These are phyloP conservation scores for Polygonum maritimum DNA, from an alignment of 148 eudicot species.

Conservation along the genomic window DNA sequence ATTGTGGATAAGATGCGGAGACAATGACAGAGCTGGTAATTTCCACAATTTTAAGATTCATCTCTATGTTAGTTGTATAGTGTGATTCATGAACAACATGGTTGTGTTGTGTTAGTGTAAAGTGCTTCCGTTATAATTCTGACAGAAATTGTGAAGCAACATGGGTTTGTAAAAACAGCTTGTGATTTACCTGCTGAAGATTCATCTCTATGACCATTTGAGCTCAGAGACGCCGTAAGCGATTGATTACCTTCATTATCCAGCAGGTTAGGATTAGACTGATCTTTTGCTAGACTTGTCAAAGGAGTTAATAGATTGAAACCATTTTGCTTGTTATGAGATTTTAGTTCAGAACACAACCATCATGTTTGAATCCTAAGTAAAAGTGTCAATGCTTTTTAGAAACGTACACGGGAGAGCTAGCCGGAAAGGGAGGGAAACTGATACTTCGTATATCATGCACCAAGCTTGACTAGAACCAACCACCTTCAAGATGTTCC, in stretches of 20 bases:
- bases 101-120: not conserved
- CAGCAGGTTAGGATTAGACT: not conserved
- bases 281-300: not conserved
- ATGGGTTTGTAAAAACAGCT: not conserved
- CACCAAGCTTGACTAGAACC: too few species aligned
- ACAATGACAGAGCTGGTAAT: conserved; percentile 1
- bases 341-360: not conserved
- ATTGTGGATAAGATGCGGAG: conserved; percentile 76
- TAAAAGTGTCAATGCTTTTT: too few species aligned
- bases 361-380: too few species aligned
- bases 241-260: too few species aligned
- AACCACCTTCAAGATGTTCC: too few species aligned
- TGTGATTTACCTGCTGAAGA: not conserved
- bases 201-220: not conserved
- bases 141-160: not conserved
- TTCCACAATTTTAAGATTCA: not conserved
- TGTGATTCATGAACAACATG: not conserved
- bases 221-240: not conserved
- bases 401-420: too few species aligned
- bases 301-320: not conserved
- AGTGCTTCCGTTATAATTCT: not conserved
- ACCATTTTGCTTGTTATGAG: not conserved
- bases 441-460: too few species aligned
- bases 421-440: too few species aligned
- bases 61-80: conserved; percentile 5